Base-by-base conservation (phyloP, 2,329 filamentous ascomycete species). In the Aureobasidium sp. region DNA sequence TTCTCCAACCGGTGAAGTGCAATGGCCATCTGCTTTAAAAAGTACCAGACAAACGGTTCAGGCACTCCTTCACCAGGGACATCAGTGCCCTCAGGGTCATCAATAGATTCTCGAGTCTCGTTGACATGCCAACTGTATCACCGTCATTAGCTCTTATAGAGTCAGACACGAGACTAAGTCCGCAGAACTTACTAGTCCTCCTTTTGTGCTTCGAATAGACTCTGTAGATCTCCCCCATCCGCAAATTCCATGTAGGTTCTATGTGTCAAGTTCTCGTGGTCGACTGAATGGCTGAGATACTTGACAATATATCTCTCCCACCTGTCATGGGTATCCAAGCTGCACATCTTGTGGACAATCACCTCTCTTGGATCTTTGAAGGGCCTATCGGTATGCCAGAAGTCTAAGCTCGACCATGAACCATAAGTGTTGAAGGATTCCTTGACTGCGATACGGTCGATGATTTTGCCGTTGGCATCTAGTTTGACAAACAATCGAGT, bases 241-340 rank as follows among this genome's bases (percentile, higher is more conserved):
- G 22, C 30, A n/a, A 41, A 51, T 30, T 51, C 48, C 48, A 51
- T 51, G 12, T 51, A 51, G 17, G 29, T 40, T 16, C 48, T 40
- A 37, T 19, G 16, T 6, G 19, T 24, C 21, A 24, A 22, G 35
- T 21, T 17, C 16, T 17, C 16, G 19, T 16, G n/a, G n/a, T 41
- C 24, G 17, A 51, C 21, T 8, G 35, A 24, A 34, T 51, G 48
- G 7, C 19, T 16, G 14, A 22, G 6, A 14, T 51, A 51, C 8
- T 25, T 16, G 16, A 51, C 27, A 27, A 51, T 41, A 27, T 51
- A 22, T 10, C 22, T 16, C 27, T 51, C 48, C 37, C 48, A 40
- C 19, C 11, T 29, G 8, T 32, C 5, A 3, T 11, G 17, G 2
- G 35, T 40, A 2, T 14, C 17, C 8, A 32, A 14, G 5, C 10